Evolutionary conservation across 305 asterid species (phyloP), one percentile per base, ranked within the genome.

Genomic region (Andrographis paniculata): DNA sequence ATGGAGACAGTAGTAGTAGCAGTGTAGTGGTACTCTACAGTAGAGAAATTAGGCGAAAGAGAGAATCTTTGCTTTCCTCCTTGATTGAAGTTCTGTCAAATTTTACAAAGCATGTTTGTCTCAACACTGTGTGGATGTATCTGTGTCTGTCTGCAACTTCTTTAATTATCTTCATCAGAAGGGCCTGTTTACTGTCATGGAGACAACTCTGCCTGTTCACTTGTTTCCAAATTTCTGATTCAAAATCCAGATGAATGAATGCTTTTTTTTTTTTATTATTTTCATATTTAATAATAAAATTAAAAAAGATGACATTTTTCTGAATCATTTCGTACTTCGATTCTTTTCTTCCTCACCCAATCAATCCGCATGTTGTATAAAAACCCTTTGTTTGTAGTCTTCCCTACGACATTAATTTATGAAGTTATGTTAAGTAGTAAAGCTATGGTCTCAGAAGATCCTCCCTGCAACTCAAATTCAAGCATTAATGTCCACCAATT

Each of bases 401-500:
- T n/a, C n/a, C n/a, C n/a, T n/a, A n/a, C n/a, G n/a, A n/a, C n/a
- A n/a, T n/a, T n/a, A n/a, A n/a, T n/a, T n/a, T n/a, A n/a, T n/a
- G n/a, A n/a, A n/a, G n/a, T n/a, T n/a, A n/a, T n/a, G n/a, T n/a
- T n/a, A n/a, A n/a, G n/a, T n/a, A n/a, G n/a, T n/a, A 3, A 3
- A n/a, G 7, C n/a, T 5, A 87, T 86, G 96, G 92, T 83, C 42
- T 83, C 95, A 9, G 71, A 80, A 59, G 79, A 75, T 20, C 68
- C 94, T 4, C 59, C 79, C 6, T 27, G 24, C 20, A 62, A 75
- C 60, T 53, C 93, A 31, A 64, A 59, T 52, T 68, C 87, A 45
- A 81, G 74, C 60, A 74, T 66, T 28, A n/a, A n/a, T n/a, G 68
- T 84, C 6, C 87, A 77, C 56, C 94, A 84, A 14, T 87, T 87